Evolutionary conservation across 1,284 basidiomycete species (phyloP).

Genomic region (Xanthoconium separans): DNA sequence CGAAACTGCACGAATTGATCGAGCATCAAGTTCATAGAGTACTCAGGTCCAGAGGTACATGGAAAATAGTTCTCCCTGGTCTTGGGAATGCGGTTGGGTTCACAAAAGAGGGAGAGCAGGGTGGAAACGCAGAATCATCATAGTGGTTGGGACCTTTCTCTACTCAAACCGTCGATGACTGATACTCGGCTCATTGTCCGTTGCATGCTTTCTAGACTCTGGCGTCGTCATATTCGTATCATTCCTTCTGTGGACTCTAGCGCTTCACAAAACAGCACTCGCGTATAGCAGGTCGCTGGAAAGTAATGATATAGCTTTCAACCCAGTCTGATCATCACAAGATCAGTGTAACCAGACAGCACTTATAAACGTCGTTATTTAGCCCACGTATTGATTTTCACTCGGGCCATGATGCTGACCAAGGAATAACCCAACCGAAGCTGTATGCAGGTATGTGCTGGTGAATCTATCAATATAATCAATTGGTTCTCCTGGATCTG

Average conservation of each 20-base stretch:
- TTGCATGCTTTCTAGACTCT: slow-evolving; percentile 5
- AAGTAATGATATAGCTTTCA: background rate
- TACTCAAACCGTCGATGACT: background rate
- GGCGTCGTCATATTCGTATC: slow-evolving; percentile 4
- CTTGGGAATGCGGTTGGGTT: slow-evolving; percentile 47
- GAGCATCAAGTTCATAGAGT: slow-evolving; percentile 65
- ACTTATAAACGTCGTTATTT: background rate
- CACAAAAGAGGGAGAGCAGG: slow-evolving; percentile 37
- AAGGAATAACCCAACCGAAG: background rate
- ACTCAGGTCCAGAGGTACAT: slow-evolving; percentile 60
- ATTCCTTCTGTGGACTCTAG: background rate
- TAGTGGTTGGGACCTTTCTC: slow-evolving; percentile 1
- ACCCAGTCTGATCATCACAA: background rate
- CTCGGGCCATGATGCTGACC: background rate
- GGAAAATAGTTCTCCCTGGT: slow-evolving; percentile 69
- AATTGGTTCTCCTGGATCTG: no score
- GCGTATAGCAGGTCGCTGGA: background rate
- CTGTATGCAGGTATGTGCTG: background rate
- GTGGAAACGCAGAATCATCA: background rate
- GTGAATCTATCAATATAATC: no score
- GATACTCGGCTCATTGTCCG: background rate
- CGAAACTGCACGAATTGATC: slow-evolving; percentile 81
- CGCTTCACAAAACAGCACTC: background rate
- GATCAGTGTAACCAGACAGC: background rate
- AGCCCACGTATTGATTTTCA: background rate